Evolutionary conservation across 805 yeast genomes (phyloP).

Genomic region (Ogataea angusta): DNA sequence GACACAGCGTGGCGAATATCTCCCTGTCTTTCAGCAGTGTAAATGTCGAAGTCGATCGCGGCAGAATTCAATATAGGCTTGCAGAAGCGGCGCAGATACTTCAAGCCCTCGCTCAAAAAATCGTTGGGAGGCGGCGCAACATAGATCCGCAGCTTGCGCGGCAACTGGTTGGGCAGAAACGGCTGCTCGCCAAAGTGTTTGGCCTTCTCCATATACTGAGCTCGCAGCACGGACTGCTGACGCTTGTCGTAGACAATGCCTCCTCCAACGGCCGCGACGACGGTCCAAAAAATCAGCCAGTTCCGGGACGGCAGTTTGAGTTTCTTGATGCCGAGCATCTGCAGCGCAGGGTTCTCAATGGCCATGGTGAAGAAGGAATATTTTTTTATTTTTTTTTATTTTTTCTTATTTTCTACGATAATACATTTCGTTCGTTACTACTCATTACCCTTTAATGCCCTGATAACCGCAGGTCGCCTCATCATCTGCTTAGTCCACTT

Average conservation of each 20-base stretch:
- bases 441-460: conserved; percentile 63
- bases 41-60: conserved; percentile 78
- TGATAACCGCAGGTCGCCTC: conserved; percentile 87
- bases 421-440: conserved; percentile 4
- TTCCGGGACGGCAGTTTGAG: conserved; percentile 82
- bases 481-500: conserved; percentile 95
- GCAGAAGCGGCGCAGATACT: conserved; percentile 70
- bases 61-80: conserved; percentile 85
- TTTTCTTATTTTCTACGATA: not conserved
- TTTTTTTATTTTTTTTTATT: conserved; percentile 1
- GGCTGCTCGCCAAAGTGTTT: conserved; percentile 45
- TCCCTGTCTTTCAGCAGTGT: conserved; percentile 82
- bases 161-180: conserved; percentile 46
- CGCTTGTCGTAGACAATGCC: conserved; percentile 76
- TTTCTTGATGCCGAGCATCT: conserved; percentile 80
- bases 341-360: conserved; percentile 65
- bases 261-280: conserved; percentile 64
- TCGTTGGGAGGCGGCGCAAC: conserved; percentile 98
- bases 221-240: conserved; percentile 63
- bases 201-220: conserved; percentile 62
- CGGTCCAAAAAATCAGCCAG: conserved; percentile 87
- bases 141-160: conserved; percentile 77
- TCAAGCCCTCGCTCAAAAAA: conserved; percentile 68
- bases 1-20: conserved; percentile 81
- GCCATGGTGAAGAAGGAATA: conserved; percentile 1